Percentiles rank a stretch among this genome's conserved stretches.
phyloP scores from a whole-genome alignment of 2,329 filamentous ascomycete species.

The Ophiobolus disseminans region DNA sequence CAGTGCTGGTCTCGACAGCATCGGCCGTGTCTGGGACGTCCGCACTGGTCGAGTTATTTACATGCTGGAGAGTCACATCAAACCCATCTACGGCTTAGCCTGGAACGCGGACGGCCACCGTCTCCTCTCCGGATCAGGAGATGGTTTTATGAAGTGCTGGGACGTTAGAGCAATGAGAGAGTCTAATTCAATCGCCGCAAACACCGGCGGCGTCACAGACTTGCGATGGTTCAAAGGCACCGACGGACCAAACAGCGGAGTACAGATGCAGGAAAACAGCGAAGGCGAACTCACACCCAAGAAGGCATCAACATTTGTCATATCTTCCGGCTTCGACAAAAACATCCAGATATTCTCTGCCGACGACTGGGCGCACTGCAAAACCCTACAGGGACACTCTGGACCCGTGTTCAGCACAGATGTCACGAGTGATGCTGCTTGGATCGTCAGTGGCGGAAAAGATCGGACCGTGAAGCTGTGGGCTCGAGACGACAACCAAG shows the following conservation, averaged over 20 bases:
- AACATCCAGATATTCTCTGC: slow-evolving; percentile 95
- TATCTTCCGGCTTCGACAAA: slow-evolving; percentile 90
- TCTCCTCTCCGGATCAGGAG: slow-evolving; percentile 89
- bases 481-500: slow-evolving; percentile 71
- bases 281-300: slow-evolving; percentile 72
- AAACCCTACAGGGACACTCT: slow-evolving; percentile 87
- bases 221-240: slow-evolving; percentile 90
- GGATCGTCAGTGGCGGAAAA: slow-evolving; percentile 94
- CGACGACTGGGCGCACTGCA: slow-evolving; percentile 92
- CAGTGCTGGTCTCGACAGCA: slow-evolving; percentile 91
- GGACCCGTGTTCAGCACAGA: slow-evolving; percentile 92
- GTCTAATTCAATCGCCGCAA: slow-evolving; percentile 85
- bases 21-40: slow-evolving; percentile 94
- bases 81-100: slow-evolving; percentile 90
- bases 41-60: slow-evolving; percentile 92
- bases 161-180: slow-evolving; percentile 88
- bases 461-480: slow-evolving; percentile 96
- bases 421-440: slow-evolving; percentile 82
- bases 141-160: slow-evolving; percentile 98
- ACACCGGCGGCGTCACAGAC: slow-evolving; percentile 90
- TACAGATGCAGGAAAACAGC: slow-evolving; percentile 66
- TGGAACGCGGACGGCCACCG: slow-evolving; percentile 92
- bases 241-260: slow-evolving; percentile 73
- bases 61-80: slow-evolving; percentile 92
- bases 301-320: slow-evolving; percentile 89